A percentile compares a stretch with the other conserved stretches of the same genome.
phyloP scores from a whole-genome alignment of 768 basidiomycete species.

The Coprinopsis cinerea region DNA sequence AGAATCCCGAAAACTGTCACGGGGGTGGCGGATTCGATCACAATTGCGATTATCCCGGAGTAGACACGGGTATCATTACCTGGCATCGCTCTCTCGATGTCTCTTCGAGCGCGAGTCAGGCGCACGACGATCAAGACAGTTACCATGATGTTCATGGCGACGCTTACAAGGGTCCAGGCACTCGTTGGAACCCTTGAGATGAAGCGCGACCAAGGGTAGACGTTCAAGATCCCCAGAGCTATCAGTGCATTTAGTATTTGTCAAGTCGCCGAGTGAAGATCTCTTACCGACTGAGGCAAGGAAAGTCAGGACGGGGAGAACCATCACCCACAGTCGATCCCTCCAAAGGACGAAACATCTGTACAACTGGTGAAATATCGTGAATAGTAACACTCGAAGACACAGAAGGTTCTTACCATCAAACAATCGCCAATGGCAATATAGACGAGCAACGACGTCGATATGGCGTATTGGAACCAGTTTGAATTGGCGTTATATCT shows the following conservation, averaged over 20 bases:
- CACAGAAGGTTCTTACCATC: constrained; percentile 1
- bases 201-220: background rate
- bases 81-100: background rate
- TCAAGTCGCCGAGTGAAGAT: background rate
- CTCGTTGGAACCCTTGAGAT: background rate
- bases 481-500: background rate
- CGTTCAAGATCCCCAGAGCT: background rate
- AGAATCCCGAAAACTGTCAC: constrained; percentile 1
- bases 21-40: constrained; percentile 5
- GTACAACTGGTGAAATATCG: background rate
- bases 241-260: background rate
- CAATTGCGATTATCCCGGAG: background rate
- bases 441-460: background rate
- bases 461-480: background rate
- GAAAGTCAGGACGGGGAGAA: constrained; percentile 1
- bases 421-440: constrained; percentile 2
- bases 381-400: background rate
- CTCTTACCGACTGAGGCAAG: constrained; percentile 2
- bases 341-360: constrained; percentile 5
- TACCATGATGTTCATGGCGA: constrained; percentile 3
- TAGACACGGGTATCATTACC: background rate
- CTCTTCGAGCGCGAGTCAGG: background rate
- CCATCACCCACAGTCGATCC: background rate
- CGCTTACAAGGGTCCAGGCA: constrained; percentile 2
- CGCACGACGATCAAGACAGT: constrained; percentile 4